phyloP scores from a whole-genome alignment of 441 rosid genomes.

The Theobroma grandiflorum region DNA sequence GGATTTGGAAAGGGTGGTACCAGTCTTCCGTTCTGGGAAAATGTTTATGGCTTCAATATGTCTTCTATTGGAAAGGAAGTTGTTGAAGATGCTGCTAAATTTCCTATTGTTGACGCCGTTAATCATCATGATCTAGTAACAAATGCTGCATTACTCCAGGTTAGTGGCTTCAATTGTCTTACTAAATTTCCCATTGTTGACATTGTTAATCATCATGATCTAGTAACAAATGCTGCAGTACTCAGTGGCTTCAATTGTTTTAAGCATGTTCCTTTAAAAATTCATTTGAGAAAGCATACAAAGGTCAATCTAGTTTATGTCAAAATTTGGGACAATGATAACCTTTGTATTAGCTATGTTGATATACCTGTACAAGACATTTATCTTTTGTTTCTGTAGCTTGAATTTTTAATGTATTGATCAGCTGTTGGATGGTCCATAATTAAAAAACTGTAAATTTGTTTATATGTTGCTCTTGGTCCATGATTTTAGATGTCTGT shows the following conservation, averaged over 20 bases:
- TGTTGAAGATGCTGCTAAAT: conserved; percentile 66
- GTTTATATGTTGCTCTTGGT: neutral
- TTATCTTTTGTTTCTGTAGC: neutral
- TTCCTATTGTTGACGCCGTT: conserved; percentile 79
- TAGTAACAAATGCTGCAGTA: conserved; percentile 66
- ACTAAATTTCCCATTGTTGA: conserved; percentile 75
- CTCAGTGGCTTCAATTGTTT: conserved; percentile 39
- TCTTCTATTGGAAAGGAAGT: conserved; percentile 83
- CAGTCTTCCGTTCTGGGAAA: conserved; percentile 92
- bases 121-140: conserved; percentile 73
- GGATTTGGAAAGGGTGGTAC: conserved; percentile 95
- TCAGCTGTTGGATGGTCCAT: neutral
- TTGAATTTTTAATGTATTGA: neutral
- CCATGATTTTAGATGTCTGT: neutral
- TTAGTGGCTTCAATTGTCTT: conserved; percentile 34
- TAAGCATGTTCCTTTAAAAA: neutral
- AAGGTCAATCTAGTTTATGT: conserved; percentile 1
- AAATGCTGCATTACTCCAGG: conserved; percentile 67
- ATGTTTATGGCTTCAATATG: conserved; percentile 90
- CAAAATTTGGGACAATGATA: neutral
- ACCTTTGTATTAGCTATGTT: neutral
- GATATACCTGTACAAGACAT: neutral
- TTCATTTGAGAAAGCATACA: neutral
- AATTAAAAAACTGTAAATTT: neutral
- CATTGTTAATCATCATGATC: conserved; percentile 59